phyloP scores from a whole-genome alignment of 2,329 filamentous ascomycete genomes.

The Colletotrichum brevisporum region DNA sequence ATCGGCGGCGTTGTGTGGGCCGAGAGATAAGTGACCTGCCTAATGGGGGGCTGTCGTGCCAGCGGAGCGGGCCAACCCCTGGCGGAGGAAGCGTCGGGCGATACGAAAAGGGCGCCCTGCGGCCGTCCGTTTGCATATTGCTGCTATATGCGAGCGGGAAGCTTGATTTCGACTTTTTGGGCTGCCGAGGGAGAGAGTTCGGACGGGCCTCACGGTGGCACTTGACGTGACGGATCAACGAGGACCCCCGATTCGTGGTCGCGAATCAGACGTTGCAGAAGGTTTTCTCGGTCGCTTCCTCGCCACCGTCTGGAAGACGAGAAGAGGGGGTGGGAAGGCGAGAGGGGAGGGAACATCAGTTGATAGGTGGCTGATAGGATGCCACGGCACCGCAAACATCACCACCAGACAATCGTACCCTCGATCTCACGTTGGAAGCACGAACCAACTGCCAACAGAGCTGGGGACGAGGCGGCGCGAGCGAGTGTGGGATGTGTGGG shows the following conservation, averaged over 20 bases:
- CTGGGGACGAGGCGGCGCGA: not conserved
- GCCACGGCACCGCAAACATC: slow-evolving; percentile 4
- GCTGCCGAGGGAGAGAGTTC: not conserved
- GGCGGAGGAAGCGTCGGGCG: slow-evolving; percentile 25
- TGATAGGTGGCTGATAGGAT: slow-evolving; percentile 27
- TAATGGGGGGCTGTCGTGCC: slow-evolving; percentile 16
- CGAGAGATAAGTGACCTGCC: slow-evolving; percentile 38
- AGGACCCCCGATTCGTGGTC: slow-evolving; percentile 8
- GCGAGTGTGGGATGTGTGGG: slow-evolving; percentile 11
- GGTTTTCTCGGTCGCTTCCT: not conserved
- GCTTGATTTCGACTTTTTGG: slow-evolving; percentile 21
- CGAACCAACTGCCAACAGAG: not conserved
- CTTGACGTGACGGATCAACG: slow-evolving; percentile 25
- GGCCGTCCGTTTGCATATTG: slow-evolving; percentile 2
- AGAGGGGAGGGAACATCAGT: not conserved
- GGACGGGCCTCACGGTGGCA: slow-evolving; percentile 22
- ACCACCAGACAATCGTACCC: not conserved
- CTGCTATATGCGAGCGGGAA: slow-evolving; percentile 15
- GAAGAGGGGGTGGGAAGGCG: not conserved
- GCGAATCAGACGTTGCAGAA: slow-evolving; percentile 11
- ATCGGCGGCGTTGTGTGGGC: slow-evolving; percentile 27
- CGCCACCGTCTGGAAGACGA: slow-evolving; percentile 29
- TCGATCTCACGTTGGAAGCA: slow-evolving; percentile 13
- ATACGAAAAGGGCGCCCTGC: slow-evolving; percentile 16
- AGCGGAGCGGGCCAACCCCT: slow-evolving; percentile 32